phyloP scores from a whole-genome alignment of 108 stramenopile species.

The Cyclostephanos tholiformis region DNA sequence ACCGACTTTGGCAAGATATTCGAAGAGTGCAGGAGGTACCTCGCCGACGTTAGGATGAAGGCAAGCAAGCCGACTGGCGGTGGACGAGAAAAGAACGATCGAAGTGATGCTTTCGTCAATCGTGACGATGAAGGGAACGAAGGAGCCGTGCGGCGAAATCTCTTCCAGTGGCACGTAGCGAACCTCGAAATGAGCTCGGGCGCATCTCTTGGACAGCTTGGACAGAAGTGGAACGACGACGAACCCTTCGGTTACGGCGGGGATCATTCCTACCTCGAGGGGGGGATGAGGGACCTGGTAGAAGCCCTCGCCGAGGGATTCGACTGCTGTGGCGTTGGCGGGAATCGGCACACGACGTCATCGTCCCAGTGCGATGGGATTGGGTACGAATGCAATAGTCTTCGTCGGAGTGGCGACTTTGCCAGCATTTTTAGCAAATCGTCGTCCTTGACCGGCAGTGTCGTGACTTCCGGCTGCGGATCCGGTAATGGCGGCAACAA shows the following conservation, averaged over 20 bases:
- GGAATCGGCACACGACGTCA: conserved; percentile 13
- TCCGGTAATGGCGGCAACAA: not conserved
- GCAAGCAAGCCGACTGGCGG: not conserved
- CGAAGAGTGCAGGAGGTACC: conserved; percentile 42
- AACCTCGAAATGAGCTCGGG: conserved; percentile 92
- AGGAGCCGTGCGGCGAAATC: conserved; percentile 32
- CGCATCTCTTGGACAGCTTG: conserved; percentile 71
- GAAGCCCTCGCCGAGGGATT: conserved; percentile 75
- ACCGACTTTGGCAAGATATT: conserved; percentile 42
- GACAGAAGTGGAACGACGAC: conserved; percentile 92
- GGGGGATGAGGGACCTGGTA: conserved; percentile 76
- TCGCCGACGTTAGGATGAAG: not conserved
- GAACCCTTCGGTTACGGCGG: conserved; percentile 92
- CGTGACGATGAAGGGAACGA: not conserved
- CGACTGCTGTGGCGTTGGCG: conserved; percentile 57
- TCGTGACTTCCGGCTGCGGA: not conserved
- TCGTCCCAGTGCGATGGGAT: not conserved
- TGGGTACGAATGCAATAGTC: not conserved
- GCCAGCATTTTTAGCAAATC: conserved; percentile 23
- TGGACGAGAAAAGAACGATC: not conserved
- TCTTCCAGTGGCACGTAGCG: conserved; percentile 88
- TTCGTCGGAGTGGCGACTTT: conserved; percentile 44
- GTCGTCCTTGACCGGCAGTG: not conserved
- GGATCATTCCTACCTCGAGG: conserved; percentile 85
- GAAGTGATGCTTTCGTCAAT: not conserved